Evolutionary conservation across 2,329 filamentous ascomycete species (phyloP), one percentile per base, ranked within the genome.

Genomic region (Endoconidiophora laricicola): DNA sequence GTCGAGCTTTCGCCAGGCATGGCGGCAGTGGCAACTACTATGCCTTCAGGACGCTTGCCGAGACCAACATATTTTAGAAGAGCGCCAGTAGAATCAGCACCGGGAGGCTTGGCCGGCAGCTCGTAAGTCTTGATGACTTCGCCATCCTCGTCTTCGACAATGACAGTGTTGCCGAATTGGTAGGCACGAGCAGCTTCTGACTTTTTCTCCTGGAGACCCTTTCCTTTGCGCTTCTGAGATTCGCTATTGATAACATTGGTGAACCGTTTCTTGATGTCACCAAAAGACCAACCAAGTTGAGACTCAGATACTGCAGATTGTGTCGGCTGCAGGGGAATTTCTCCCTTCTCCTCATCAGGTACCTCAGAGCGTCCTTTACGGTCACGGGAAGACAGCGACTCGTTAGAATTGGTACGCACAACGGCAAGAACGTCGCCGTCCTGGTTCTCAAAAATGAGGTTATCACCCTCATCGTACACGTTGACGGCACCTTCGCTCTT

Each of bases 41-140:
- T 9, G 45, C 29, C 48, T 24, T 52, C 57, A 42, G n/a, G 7
- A 12, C 36, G 18, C 54, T 67, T 59, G 26, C 60, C 66, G 56
- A 76, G 70, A 46, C 73, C 72, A 60, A 76, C 70, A 52, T 73
- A 72, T 58, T 74, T 75, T 36, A 75, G 63, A 16, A 63, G 61
- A 10, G 69, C 64, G 10, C 69, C 67, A n/a, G 49, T 44, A 33
- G 43, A 44, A 5, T 41, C 50, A 14, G 45, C 20, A 9, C 50
- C 42, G 39, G 50, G 10, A 0, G 57, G 54, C 55, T 71, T 76
- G 0, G 71, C 66, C 1, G 82, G 80, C 24, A 90, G 73, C 55
- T 88, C 80, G 60, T 87, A 88, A 51, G 84, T 79, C 67, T 88
- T 88, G 61, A 93, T 75, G 29, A 93, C 86, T 61, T 93, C 86